Conservation (phyloP, 2,329 filamentous ascomycete genomes). For the Sporothrix pseudoabietina region DNA sequence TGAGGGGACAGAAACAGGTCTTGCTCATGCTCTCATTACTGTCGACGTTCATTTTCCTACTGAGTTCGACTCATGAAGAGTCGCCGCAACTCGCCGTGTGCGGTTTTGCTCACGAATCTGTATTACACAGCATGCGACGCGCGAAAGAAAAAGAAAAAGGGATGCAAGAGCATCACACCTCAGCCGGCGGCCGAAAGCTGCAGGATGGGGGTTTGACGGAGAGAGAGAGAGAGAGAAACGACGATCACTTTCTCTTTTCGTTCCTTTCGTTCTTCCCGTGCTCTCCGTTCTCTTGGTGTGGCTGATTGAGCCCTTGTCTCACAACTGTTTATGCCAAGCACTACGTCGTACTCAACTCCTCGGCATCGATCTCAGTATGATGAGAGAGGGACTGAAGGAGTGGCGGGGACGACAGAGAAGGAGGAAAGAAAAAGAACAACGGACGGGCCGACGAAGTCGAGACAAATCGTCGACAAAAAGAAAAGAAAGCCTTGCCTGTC, state of each 20-base stretch:
- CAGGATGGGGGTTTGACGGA: constrained; percentile 24
- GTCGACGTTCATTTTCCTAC: not conserved
- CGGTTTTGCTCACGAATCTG: constrained; percentile 3
- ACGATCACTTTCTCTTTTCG: constrained; percentile 18
- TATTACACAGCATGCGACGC: constrained; percentile 19
- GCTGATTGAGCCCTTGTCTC: constrained; percentile 28
- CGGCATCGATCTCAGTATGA: constrained; percentile 6
- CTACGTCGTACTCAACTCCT: not conserved
- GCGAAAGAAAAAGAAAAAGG: not conserved
- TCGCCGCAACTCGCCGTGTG: not conserved
- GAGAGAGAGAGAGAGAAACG: not conserved
- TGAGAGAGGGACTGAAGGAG: not conserved
- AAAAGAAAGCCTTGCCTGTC: constrained; percentile 4
- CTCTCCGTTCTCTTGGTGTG: constrained; percentile 12
- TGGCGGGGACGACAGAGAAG: not conserved
- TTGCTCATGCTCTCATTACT: not conserved
- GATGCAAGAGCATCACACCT: not conserved
- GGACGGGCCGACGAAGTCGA: not conserved
- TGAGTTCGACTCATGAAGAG: not conserved
- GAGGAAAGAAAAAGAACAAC: constrained; percentile 1
- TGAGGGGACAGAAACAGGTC: constrained; percentile 2
- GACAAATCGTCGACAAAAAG: constrained; percentile 8
- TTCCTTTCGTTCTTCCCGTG: not conserved
- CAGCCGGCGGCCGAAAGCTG: constrained; percentile 32
- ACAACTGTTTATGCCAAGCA: constrained; percentile 13